Conservation (phyloP, 1,139 yeast genomes). For the Lodderomyces metapsilosis region DNA sequence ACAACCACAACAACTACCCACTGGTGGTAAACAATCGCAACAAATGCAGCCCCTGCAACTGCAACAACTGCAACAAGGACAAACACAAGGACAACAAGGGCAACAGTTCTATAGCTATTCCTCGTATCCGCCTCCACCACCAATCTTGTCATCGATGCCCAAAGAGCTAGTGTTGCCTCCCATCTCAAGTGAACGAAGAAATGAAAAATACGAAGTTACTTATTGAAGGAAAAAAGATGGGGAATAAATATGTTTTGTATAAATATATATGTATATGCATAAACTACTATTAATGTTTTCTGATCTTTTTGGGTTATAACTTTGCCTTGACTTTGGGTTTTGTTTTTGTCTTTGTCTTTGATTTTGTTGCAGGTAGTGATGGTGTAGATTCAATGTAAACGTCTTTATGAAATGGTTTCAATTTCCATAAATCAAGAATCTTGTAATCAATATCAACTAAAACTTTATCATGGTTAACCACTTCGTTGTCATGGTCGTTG, state of each 20-base stretch:
- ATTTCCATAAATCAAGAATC: conserved; percentile 25
- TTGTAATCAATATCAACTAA: conserved; percentile 15
- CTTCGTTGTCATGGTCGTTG: not conserved
- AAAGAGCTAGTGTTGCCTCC: conserved; percentile 15
- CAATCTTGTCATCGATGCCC: conserved; percentile 10
- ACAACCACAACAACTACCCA: conserved; percentile 1
- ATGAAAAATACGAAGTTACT: conserved; percentile 4
- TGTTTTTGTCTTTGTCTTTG: no score
- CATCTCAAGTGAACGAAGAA: conserved; percentile 11
- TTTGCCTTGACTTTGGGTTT: no score
- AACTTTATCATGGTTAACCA: not conserved
- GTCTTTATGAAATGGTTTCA: conserved; percentile 24
- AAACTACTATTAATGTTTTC: not conserved
- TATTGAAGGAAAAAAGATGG: not conserved
- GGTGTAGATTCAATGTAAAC: conserved; percentile 15
- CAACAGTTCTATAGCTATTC: conserved; percentile 11
- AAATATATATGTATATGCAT: conserved; percentile 6
- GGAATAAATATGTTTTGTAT: not conserved
- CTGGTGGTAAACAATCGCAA: no score
- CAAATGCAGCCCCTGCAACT: conserved; percentile 1
- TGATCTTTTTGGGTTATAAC: not conserved
- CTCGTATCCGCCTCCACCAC: conserved; percentile 17
- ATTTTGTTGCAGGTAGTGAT: not conserved
- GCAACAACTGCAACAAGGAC: conserved; percentile 5
- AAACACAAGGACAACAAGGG: conserved; percentile 5